phyloP scores from a whole-genome alignment of 805 yeast species.

The Yarrowia alimentaria region DNA sequence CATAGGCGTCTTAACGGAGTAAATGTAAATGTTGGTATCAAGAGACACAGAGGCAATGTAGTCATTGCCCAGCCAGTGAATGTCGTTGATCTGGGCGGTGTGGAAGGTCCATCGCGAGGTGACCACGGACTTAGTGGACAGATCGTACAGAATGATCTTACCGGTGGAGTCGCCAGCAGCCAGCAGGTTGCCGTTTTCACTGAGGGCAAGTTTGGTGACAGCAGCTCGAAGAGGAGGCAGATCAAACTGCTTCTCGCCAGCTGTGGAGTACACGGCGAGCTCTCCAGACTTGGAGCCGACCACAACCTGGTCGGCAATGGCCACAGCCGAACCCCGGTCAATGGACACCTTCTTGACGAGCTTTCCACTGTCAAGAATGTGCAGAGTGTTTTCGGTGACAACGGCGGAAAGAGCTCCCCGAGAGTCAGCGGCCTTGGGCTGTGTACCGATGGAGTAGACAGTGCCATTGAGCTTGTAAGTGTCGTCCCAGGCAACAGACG shows the following conservation, averaged over 20 bases:
- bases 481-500: constrained; percentile 90
- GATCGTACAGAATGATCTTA: constrained; percentile 71
- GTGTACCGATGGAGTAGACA: constrained; percentile 44
- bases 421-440: constrained; percentile 51
- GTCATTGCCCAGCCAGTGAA: constrained; percentile 77
- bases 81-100: constrained; percentile 72
- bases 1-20: constrained; percentile 74
- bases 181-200: constrained; percentile 63
- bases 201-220: constrained; percentile 62
- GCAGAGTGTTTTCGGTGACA: constrained; percentile 47
- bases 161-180: constrained; percentile 90
- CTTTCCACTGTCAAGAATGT: constrained; percentile 39
- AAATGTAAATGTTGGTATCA: constrained; percentile 77
- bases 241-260: constrained; percentile 32
- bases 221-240: constrained; percentile 54
- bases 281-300: constrained; percentile 46
- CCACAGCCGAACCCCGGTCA: constrained; percentile 49
- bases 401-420: constrained; percentile 44
- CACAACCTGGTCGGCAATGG: constrained; percentile 45
- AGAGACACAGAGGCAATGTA: constrained; percentile 75
- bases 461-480: constrained; percentile 47
- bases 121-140: constrained; percentile 49
- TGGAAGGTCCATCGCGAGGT: constrained; percentile 97
- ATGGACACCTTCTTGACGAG: constrained; percentile 39
- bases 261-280: constrained; percentile 7